A percentile compares a stretch with the other conserved stretches of the same genome.
Evolutionary conservation across 768 basidiomycete species (phyloP).

Genomic region (Coprinopsis strossmayeri): DNA sequence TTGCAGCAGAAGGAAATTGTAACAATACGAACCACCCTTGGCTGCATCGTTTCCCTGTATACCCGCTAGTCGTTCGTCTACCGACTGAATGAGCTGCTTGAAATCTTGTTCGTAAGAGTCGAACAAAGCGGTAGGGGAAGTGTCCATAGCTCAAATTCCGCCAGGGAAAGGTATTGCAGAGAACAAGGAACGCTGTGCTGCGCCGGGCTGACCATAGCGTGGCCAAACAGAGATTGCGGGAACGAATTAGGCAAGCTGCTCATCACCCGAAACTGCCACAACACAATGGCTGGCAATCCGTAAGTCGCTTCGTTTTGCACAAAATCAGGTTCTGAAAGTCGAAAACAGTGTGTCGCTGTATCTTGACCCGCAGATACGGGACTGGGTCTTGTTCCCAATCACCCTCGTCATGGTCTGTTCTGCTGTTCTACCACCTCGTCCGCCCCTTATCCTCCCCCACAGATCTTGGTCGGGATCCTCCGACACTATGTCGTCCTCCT

Average conservation of each 20-base stretch:
- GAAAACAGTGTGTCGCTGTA: conserved; percentile 47
- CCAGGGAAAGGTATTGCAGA: conserved; percentile 20
- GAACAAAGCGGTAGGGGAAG: conserved; percentile 78
- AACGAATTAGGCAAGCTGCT: not conserved
- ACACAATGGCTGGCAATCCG: conserved; percentile 27
- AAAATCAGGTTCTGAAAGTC: not conserved
- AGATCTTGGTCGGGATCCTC: conserved; percentile 91
- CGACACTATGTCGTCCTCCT: conserved; percentile 89
- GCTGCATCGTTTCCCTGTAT: conserved; percentile 53
- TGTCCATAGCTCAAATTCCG: conserved; percentile 55
- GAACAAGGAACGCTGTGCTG: conserved; percentile 6
- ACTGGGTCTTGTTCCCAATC: conserved; percentile 93
- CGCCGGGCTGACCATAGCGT: conserved; percentile 1
- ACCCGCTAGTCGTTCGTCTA: conserved; percentile 71
- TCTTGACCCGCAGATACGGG: conserved; percentile 93
- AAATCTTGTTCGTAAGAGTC: conserved; percentile 93
- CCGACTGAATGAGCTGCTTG: conserved; percentile 67
- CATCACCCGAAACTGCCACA: conserved; percentile 16
- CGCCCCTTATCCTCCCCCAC: conserved; percentile 2
- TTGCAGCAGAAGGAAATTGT: not conserved
- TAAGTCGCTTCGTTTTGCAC: conserved; percentile 14
- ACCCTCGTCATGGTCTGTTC: conserved; percentile 88
- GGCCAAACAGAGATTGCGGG: not conserved
- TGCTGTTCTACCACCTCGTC: not conserved
- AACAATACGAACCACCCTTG: conserved; percentile 48